phyloP scores from a whole-genome alignment of 495 filamentous ascomycete species.

The Podospora conica region DNA sequence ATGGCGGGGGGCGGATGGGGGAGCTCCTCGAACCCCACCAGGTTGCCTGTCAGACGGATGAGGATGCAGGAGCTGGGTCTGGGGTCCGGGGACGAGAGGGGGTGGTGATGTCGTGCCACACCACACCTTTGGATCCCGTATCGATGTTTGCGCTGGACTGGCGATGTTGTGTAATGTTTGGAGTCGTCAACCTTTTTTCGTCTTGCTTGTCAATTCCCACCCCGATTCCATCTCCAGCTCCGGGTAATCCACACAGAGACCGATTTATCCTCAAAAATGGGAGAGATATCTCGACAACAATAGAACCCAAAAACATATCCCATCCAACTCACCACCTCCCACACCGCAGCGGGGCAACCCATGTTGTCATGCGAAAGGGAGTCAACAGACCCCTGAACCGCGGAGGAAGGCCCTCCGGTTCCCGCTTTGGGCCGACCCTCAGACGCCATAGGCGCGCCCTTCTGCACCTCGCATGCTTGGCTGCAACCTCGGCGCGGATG shows the following conservation, averaged over 20 bases:
- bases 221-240: not conserved
- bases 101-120: not conserved
- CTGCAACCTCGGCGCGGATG: not conserved
- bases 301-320: not conserved
- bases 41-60: not conserved
- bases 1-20: constrained; percentile 15
- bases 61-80: too few relatives aligned
- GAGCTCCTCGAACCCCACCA: constrained; percentile 12
- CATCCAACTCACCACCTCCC: not conserved
- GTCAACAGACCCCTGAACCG: constrained; percentile 15
- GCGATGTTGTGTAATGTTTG: not conserved
- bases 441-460: constrained; percentile 1
- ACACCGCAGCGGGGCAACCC: not conserved
- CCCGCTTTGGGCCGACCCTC: constrained; percentile 25
- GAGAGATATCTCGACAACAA: not conserved
- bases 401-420: constrained; percentile 29
- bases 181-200: not conserved
- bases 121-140: not conserved
- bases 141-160: not conserved
- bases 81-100: not conserved
- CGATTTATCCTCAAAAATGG: not conserved
- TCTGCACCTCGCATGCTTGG: not conserved
- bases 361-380: not conserved
- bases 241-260: not conserved
- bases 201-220: not conserved